Evolutionary conservation across 345 rosid species (phyloP).

Genomic region (Capsella bursapastoris): DNA sequence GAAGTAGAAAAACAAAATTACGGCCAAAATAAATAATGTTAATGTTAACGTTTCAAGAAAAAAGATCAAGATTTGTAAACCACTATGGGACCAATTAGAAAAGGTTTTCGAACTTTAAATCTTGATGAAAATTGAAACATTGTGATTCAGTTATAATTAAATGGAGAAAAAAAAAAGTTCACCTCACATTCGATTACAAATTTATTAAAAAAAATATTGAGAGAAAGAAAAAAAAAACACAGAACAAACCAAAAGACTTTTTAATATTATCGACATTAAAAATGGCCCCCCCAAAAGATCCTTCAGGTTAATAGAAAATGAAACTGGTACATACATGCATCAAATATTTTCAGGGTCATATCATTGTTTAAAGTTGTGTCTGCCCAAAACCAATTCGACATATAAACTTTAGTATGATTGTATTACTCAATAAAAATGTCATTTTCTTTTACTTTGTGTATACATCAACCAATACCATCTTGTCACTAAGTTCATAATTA

Average conservation of each 20-base stretch:
- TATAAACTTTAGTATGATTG: slow-evolving; percentile 22
- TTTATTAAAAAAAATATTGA: too few relatives aligned
- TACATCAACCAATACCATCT: neutral
- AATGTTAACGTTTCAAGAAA: too few relatives aligned
- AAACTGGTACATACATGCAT: slow-evolving; percentile 22
- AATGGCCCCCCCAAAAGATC: slow-evolving; percentile 28
- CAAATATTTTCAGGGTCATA: slow-evolving; percentile 7
- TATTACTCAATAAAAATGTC: slow-evolving; percentile 20
- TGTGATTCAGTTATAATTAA: too few relatives aligned
- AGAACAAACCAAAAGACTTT: slow-evolving; percentile 29
- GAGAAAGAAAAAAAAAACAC: neutral
- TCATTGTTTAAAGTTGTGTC: slow-evolving; percentile 21
- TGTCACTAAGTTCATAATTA: neutral
- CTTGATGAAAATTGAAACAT: neutral
- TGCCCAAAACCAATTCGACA: slow-evolving; percentile 27
- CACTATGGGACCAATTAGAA: too few relatives aligned
- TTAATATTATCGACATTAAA: neutral
- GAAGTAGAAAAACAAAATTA: too few relatives aligned
- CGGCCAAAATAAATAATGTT: too few relatives aligned
- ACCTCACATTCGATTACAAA: neutral
- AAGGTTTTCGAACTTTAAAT: too few relatives aligned
- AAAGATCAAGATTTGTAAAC: too few relatives aligned
- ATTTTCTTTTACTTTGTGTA: slow-evolving; percentile 18
- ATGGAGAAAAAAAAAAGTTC: too few relatives aligned
- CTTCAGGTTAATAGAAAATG: slow-evolving; percentile 13